Evolutionary conservation across 768 basidiomycete species (phyloP).

Genomic region (Dendrothele bispora): DNA sequence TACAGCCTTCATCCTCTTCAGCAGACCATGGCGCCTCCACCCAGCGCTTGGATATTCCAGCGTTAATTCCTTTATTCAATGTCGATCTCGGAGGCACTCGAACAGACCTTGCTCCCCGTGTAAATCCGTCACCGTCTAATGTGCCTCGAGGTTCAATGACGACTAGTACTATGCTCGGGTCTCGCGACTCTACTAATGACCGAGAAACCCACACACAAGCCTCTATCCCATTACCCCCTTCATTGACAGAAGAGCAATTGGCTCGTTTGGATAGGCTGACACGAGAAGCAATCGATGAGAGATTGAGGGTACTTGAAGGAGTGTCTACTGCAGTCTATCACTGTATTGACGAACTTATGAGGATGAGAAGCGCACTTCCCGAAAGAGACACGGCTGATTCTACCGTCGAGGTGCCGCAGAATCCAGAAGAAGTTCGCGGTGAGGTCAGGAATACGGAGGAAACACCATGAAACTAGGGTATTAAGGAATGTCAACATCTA

Average conservation of each 20-base stretch:
- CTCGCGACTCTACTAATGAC: no score
- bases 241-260: slow-evolving; percentile 62
- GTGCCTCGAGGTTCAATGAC: not conserved
- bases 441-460: not conserved
- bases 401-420: not conserved
- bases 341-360: slow-evolving; percentile 78
- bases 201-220: no score
- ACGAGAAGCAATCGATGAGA: slow-evolving; percentile 82
- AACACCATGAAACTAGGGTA: not conserved
- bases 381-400: no score
- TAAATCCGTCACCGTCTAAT: not conserved
- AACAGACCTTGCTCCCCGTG: slow-evolving; percentile 5
- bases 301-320: slow-evolving; percentile 74
- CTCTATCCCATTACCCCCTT: slow-evolving; percentile 40
- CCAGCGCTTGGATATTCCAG: slow-evolving; percentile 11
- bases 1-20: not conserved
- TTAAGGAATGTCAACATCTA: not conserved
- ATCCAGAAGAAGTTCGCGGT: not conserved
- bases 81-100: slow-evolving; percentile 12
- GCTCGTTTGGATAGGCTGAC: slow-evolving; percentile 64
- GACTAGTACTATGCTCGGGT: no score
- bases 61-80: slow-evolving; percentile 44
- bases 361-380: slow-evolving; percentile 73
- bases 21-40: not conserved
- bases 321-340: slow-evolving; percentile 73